Conservation (phyloP, 306 rosid genomes). For the Ceratonia siliqua region DNA sequence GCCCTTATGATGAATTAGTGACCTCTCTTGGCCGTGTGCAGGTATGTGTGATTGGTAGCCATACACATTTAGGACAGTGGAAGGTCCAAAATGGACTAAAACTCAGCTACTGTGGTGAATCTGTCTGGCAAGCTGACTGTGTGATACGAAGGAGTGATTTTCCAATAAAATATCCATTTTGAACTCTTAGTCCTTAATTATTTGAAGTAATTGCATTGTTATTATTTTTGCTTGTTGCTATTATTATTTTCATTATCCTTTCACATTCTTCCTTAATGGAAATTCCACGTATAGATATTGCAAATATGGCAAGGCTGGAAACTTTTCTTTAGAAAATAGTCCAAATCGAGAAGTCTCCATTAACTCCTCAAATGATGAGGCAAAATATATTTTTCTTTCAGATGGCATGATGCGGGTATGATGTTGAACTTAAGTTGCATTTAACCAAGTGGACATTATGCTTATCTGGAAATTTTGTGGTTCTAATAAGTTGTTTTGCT, state of each 20-base stretch:
- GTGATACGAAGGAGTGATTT: conserved; percentile 63
- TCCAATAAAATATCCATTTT: conserved; percentile 81
- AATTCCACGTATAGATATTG: conserved; percentile 79
- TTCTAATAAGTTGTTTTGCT: conserved; percentile 32
- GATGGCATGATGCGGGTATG: conserved; percentile 93
- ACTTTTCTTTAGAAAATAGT: conserved; percentile 64
- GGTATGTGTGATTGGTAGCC: conserved; percentile 78
- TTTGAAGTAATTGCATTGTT: conserved; percentile 11
- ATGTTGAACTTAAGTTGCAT: conserved; percentile 14
- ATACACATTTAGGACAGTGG: conserved; percentile 78
- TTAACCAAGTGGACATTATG: conserved; percentile 7
- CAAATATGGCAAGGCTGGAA: conserved; percentile 66
- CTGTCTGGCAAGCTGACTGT: conserved; percentile 82
- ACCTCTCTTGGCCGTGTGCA: conserved; percentile 42
- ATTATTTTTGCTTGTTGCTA: conserved; percentile 27
- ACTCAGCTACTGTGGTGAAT: conserved; percentile 78
- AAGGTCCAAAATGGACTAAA: conserved; percentile 66
- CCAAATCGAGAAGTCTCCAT: conserved; percentile 65
- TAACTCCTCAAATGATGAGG: conserved; percentile 56
- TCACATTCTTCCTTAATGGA: conserved; percentile 53
- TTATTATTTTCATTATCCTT: conserved; percentile 13
- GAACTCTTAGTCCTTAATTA: conserved; percentile 23
- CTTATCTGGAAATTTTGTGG: conserved; percentile 12
- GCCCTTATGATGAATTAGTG: conserved; percentile 23
- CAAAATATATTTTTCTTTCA: conserved; percentile 62